phyloP scores from a whole-genome alignment of 495 filamentous ascomycete genomes.

The Xylaria scruposa region DNA sequence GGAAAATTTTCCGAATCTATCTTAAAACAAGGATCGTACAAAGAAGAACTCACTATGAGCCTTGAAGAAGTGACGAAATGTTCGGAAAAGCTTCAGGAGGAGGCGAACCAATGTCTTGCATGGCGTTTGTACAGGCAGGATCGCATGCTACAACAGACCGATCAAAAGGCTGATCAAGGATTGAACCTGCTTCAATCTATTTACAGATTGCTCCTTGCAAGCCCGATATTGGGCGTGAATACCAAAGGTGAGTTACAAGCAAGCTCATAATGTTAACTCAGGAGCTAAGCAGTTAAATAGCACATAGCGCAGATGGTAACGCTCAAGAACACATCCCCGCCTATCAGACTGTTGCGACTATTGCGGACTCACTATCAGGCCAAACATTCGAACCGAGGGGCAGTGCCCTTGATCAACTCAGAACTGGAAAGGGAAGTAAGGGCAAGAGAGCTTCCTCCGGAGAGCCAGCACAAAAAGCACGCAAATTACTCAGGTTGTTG shows the following conservation, averaged over 20 bases:
- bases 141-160: neutral
- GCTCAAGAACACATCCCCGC: neutral
- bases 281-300: neutral
- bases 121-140: neutral
- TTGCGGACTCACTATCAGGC: neutral
- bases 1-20: conserved; percentile 17
- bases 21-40: conserved; percentile 18
- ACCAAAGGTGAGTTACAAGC: neutral
- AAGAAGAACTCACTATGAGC: conserved; percentile 4
- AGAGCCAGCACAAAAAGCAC: neutral
- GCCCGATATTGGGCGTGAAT: neutral
- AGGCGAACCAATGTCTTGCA: conserved; percentile 9
- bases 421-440: neutral
- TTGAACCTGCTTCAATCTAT: conserved; percentile 8
- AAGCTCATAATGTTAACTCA: neutral
- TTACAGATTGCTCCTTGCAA: neutral
- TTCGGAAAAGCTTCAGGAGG: conserved; percentile 9
- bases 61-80: conserved; percentile 1
- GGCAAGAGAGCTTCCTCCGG: neutral
- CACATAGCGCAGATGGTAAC: too few species aligned
- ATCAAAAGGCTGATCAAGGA: conserved; percentile 11
- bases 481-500: neutral
- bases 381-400: neutral
- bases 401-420: too few species aligned
- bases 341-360: neutral